phyloP scores from a whole-genome alignment of 1,139 yeast genomes.

The Geotrichum siamense region DNA sequence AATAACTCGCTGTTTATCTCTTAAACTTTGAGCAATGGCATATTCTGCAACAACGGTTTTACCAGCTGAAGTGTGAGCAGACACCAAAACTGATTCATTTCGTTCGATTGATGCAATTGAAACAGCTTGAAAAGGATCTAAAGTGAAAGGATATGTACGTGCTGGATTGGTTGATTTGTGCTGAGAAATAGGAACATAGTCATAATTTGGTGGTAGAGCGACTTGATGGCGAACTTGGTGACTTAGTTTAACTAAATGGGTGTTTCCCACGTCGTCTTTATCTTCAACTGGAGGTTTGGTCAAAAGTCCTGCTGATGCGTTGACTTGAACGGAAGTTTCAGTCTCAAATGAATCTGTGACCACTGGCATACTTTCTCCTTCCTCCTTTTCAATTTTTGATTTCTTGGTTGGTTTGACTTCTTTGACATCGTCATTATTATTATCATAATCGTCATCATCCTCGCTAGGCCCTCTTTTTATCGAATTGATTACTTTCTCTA shows the following conservation, averaged over 20 bases:
- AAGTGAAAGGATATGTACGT: slow-evolving; percentile 78
- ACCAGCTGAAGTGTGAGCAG: slow-evolving; percentile 96
- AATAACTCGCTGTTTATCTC: slow-evolving; percentile 87
- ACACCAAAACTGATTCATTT: slow-evolving; percentile 90
- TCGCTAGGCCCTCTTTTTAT: slow-evolving; percentile 1
- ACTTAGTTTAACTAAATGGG: slow-evolving; percentile 47
- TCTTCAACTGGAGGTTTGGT: slow-evolving; percentile 27
- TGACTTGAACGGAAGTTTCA: slow-evolving; percentile 84
- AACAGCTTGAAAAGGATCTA: slow-evolving; percentile 95
- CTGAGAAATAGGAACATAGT: slow-evolving; percentile 83
- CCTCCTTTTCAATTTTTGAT: slow-evolving; percentile 5
- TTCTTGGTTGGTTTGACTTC: slow-evolving; percentile 1
- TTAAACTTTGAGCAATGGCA: slow-evolving; percentile 85
- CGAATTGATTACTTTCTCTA: slow-evolving; percentile 1
- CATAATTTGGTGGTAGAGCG: slow-evolving; percentile 86
- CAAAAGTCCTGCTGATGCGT: slow-evolving; percentile 65
- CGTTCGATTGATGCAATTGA: slow-evolving; percentile 92
- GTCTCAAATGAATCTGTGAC: slow-evolving; percentile 87
- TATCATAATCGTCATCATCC: not conserved
- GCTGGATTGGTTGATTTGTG: slow-evolving; percentile 64
- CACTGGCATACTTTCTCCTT: slow-evolving; percentile 42
- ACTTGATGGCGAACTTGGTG: slow-evolving; percentile 98
- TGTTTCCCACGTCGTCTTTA: slow-evolving; percentile 34
- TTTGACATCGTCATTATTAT: not conserved
- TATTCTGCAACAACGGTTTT: slow-evolving; percentile 91